A percentile compares a stretch with the other conserved stretches of the same genome.
These are phyloP conservation scores for Lignosus rhinocerotis DNA, from an alignment of 1,284 basidiomycete genomes.

Conservation along the genomic window DNA sequence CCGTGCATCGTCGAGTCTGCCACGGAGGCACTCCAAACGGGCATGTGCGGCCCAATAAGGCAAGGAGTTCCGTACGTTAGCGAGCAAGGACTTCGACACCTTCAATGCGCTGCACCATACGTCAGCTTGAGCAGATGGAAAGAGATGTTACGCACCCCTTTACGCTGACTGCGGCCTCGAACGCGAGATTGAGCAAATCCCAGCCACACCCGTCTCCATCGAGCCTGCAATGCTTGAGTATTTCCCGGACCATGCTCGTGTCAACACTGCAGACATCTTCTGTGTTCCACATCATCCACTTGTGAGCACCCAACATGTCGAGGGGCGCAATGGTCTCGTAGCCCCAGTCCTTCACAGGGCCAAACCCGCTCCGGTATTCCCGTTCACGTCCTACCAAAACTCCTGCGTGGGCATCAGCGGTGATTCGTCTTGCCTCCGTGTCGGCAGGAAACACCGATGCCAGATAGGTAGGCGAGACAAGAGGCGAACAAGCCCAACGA, in stretches of 20 bases:
- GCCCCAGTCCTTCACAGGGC: constrained; percentile 68
- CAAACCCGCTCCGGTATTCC: constrained; percentile 59
- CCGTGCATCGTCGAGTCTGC: constrained; percentile 71
- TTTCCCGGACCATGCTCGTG: constrained; percentile 45
- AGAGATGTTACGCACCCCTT: constrained; percentile 51
- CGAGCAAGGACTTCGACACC: constrained; percentile 71
- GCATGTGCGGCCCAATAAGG: constrained; percentile 83
- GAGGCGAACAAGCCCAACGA: constrained; percentile 55
- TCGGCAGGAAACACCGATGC: constrained; percentile 52
- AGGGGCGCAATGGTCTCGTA: constrained; percentile 53
- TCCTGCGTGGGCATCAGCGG: constrained; percentile 63
- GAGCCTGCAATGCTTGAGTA: constrained; percentile 59
- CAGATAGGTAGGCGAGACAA: constrained; percentile 46
- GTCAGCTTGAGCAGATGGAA: constrained; percentile 7
- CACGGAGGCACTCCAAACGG: constrained; percentile 73
- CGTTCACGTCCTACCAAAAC: constrained; percentile 65
- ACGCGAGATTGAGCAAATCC: constrained; percentile 64
- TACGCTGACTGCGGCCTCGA: constrained; percentile 61
- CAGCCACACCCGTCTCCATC: constrained; percentile 54
- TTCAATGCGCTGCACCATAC: constrained; percentile 60
- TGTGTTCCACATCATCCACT: constrained; percentile 50
- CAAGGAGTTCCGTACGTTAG: constrained; percentile 64
- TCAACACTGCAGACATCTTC: constrained; percentile 51
- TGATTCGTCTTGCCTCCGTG: constrained; percentile 28
- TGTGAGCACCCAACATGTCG: constrained; percentile 44